These are phyloP conservation scores for Suillus americanus DNA, from an alignment of 768 basidiomycete species.

Conservation along the genomic window DNA sequence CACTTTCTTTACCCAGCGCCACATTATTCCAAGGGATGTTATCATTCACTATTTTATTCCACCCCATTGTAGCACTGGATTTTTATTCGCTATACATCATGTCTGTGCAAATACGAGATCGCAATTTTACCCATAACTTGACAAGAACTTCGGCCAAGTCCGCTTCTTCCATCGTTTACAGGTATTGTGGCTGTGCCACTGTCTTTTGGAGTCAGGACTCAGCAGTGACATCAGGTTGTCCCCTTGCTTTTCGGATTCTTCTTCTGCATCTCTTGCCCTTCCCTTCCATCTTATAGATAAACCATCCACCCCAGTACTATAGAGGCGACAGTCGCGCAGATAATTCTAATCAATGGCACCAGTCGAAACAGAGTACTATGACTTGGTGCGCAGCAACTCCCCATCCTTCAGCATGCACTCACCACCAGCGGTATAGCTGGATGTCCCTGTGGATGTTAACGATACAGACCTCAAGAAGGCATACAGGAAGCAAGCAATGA, in stretches of 20 bases:
- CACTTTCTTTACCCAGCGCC: slow-evolving; percentile 1
- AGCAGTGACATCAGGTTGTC: neutral
- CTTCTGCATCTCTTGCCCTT: slow-evolving; percentile 10
- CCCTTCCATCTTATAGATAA: slow-evolving; percentile 1
- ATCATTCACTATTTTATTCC: slow-evolving; percentile 23
- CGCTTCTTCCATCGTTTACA: neutral
- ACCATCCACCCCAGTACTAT: slow-evolving; percentile 9
- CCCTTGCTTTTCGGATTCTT: slow-evolving; percentile 9
- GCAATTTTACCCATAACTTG: neutral
- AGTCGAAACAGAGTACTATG: slow-evolving; percentile 90
- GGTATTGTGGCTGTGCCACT: slow-evolving; percentile 2
- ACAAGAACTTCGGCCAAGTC: neutral
- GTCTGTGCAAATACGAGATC: neutral
- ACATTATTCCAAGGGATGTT: neutral
- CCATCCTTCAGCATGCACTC: neutral
- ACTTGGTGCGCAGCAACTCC: slow-evolving; percentile 53
- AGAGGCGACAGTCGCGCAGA: neutral
- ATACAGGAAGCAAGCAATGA: slow-evolving; percentile 92
- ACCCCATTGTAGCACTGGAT: slow-evolving; percentile 26
- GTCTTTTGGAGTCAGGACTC: neutral
- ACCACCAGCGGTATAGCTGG: slow-evolving; percentile 47
- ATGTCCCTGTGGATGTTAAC: slow-evolving; percentile 67
- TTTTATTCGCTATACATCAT: slow-evolving; percentile 1
- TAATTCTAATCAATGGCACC: slow-evolving; percentile 58
- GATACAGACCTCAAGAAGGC: slow-evolving; percentile 91